Evolutionary conservation across 768 basidiomycete genomes (phyloP), one percentile per base, ranked within the genome.

Genomic region (Lentinus brumalis): DNA sequence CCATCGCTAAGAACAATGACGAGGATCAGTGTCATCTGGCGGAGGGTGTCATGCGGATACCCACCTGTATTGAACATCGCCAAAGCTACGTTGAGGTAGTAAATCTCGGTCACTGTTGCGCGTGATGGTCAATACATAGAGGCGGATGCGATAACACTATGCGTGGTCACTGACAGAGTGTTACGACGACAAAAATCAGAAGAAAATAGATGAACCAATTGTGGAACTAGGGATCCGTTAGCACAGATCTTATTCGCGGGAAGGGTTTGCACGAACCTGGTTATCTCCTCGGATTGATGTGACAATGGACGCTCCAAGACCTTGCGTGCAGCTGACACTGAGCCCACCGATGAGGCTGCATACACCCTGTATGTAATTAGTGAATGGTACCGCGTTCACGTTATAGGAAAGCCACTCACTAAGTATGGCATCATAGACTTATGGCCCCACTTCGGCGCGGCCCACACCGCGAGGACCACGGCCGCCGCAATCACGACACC

Each of bases 281-380:
- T 89, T 91, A 52, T 89, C 77, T 15, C 89, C 89, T 71, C 80
- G 73, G 9, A 82, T 85, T 45, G 86, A 83, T 44, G 88, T 86
- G 31, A 98, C 86, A 67, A 97, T 96, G 44, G 92, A 87, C 32
- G 92, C 82, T 49, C 96, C 94, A 30, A 96, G 81, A 46, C 96
- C 95, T 51, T 92, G 93, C 11, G 94, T 95, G 57, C 94, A 94
- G 67, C 89, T 91, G 62, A 94, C 92, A 59, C 89, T 91, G 41
- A 94, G 86, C 0, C 96, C 96, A 14, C 96, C 96, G 69, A 98
- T 96, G 79, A 96, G 87, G 64, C 89, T 91, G 73, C 96, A 98
- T 42, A 97, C 91, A n/a, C 81, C 78, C 64, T 66, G 50, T 5
- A 15, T 18, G 5, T n/a, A 11, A 2, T 12, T 12, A 2, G 10